Conservation (phyloP, 768 basidiomycete genomes). For the Lyophyllum semitale region DNA sequence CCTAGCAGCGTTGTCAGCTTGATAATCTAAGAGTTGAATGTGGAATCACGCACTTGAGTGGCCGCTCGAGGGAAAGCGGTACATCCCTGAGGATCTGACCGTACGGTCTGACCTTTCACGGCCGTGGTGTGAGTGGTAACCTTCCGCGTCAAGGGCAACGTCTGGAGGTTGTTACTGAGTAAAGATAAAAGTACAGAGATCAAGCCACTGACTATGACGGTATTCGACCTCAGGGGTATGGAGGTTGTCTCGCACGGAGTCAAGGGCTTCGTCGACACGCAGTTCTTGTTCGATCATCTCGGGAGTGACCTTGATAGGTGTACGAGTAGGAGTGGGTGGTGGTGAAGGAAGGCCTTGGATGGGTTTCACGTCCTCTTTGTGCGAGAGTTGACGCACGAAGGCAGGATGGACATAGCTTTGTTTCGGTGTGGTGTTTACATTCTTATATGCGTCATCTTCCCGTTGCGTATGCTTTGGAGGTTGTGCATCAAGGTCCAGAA, state of each 20-base stretch:
- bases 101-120: constrained; percentile 44
- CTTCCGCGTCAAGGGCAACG: constrained; percentile 79
- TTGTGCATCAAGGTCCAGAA: constrained; percentile 77
- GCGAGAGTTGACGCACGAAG: constrained; percentile 26
- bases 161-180: constrained; percentile 40
- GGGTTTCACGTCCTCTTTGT: constrained; percentile 28
- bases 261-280: constrained; percentile 54
- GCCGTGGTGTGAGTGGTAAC: constrained; percentile 65
- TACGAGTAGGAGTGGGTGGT: constrained; percentile 27
- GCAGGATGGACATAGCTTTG: constrained; percentile 28
- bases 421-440: constrained; percentile 31
- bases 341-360: constrained; percentile 32
- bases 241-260: constrained; percentile 38
- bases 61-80: constrained; percentile 8
- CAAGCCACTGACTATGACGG: constrained; percentile 44
- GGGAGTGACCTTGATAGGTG: constrained; percentile 19
- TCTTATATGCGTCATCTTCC: constrained; percentile 20
- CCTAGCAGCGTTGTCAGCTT: constrained; percentile 9
- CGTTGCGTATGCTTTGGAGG: constrained; percentile 22
- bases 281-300: constrained; percentile 40
- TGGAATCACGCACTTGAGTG: constrained; percentile 10
- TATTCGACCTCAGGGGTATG: constrained; percentile 63
- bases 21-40: neutral
- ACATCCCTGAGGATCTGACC: constrained; percentile 30
- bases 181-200: neutral